phyloP scores from a whole-genome alignment of 176 grass and related monocot genomes.

The Zoysia japonica region DNA sequence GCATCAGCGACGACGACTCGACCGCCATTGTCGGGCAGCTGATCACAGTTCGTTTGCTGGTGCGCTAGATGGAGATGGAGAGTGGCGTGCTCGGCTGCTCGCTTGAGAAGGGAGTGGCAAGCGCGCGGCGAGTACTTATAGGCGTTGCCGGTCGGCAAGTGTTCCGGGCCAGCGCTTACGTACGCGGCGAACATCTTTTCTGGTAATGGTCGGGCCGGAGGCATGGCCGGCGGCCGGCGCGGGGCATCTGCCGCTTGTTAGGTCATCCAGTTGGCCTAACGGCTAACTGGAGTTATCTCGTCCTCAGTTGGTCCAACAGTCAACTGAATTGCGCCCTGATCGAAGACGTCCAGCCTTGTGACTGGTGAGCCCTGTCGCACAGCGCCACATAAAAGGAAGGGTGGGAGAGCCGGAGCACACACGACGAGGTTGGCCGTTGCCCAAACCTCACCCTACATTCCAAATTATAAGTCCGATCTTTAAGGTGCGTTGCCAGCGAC shows the following conservation, averaged over 20 bases:
- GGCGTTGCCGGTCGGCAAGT: neutral
- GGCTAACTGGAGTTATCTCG: no score
- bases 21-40: neutral
- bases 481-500: no score
- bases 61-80: neutral
- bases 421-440: no score
- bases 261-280: no score
- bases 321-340: no score
- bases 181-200: neutral
- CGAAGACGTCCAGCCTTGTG: no score
- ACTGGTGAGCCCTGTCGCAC: no score
- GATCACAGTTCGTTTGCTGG: neutral
- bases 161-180: slow-evolving; percentile 37
- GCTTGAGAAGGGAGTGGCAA: slow-evolving; percentile 30
- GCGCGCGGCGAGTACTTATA: slow-evolving; percentile 39
- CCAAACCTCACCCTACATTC: no score
- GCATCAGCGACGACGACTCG: slow-evolving; percentile 45
- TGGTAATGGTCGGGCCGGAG: neutral
- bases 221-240: neutral
- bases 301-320: no score
- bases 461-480: no score
- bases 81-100: neutral
- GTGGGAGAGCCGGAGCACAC: no score
- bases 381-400: no score
- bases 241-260: neutral